These are phyloP conservation scores for Tetrapyrgos nigripes DNA, from an alignment of 1,284 basidiomycete genomes.

Conservation along the genomic window DNA sequence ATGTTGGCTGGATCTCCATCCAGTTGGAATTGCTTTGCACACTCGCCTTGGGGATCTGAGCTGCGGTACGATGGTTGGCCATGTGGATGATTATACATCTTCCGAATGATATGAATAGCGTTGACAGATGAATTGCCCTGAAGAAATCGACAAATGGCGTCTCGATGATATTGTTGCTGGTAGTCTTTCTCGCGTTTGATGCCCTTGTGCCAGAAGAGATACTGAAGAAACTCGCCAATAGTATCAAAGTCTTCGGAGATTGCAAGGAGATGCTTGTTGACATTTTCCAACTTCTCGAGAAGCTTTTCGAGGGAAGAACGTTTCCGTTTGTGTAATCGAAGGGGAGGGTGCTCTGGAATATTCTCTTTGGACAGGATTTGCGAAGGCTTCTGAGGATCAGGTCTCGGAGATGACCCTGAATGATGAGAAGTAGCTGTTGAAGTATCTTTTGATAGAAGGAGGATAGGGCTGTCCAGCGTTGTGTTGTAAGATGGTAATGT, in stretches of 20 bases:
- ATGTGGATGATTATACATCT: conserved; percentile 2
- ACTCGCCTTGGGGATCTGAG: background rate
- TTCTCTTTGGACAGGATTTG: too few relatives aligned
- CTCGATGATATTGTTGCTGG: background rate
- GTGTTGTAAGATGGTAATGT: too few relatives aligned
- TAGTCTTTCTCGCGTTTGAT: background rate
- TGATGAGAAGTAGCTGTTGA: too few relatives aligned
- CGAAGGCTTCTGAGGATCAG: too few relatives aligned
- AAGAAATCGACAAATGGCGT: background rate
- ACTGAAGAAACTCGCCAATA: background rate
- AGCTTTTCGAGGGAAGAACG: too few relatives aligned
- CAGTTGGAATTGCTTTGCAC: background rate
- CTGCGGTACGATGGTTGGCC: background rate
- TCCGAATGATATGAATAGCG: background rate
- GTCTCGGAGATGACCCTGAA: too few relatives aligned
- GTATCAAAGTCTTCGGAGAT: background rate
- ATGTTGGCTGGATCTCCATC: background rate
- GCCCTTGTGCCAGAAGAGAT: background rate
- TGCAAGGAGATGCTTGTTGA: background rate
- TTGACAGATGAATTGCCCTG: background rate
- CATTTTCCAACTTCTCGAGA: background rate
- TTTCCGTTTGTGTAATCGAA: too few relatives aligned
- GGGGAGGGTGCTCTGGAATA: too few relatives aligned
- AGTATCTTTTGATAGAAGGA: too few relatives aligned
- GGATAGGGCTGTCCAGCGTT: too few relatives aligned